Conservation (phyloP, 2,329 filamentous ascomycete species). For the Eutypella sp. region DNA sequence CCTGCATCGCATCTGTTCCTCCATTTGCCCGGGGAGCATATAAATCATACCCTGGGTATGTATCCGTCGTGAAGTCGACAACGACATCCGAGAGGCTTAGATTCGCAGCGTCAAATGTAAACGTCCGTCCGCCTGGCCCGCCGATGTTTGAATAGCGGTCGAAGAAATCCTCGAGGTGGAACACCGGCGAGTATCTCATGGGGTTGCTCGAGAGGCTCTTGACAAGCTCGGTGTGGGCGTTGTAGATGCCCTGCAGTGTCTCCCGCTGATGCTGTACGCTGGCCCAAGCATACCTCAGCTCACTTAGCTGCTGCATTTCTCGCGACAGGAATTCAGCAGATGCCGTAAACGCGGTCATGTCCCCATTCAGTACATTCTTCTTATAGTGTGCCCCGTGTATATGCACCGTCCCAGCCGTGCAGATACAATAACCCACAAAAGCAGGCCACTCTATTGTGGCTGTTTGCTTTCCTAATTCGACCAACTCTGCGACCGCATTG, state of each 20-base stretch:
- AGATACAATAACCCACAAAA: constrained; percentile 82
- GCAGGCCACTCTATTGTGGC: constrained; percentile 77
- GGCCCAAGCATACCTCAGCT: constrained; percentile 71
- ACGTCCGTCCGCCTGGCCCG: constrained; percentile 53
- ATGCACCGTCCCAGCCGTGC: constrained; percentile 81
- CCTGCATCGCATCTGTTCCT: constrained; percentile 17
- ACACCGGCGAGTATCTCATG: constrained; percentile 71
- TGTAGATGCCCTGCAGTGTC: constrained; percentile 71
- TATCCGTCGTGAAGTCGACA: constrained; percentile 55
- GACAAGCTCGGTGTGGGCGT: constrained; percentile 75
- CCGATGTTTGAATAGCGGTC: constrained; percentile 65
- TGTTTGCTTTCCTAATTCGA: constrained; percentile 71
- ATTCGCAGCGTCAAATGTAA: constrained; percentile 68
- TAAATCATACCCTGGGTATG: constrained; percentile 44
- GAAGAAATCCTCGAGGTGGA: constrained; percentile 84
- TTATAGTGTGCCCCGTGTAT: constrained; percentile 81
- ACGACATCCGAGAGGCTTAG: constrained; percentile 64
- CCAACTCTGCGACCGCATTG: constrained; percentile 79
- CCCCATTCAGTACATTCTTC: constrained; percentile 41
- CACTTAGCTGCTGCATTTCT: constrained; percentile 75
- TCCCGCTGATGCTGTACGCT: constrained; percentile 76
- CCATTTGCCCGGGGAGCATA: constrained; percentile 36
- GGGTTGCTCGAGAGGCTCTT: constrained; percentile 63
- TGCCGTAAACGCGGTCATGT: constrained; percentile 58
- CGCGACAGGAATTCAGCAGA: constrained; percentile 66